Evolutionary conservation across 2,329 filamentous ascomycete species (phyloP), one percentile per base, ranked within the genome.

Genomic region (Cordyceps fumosorosea): DNA sequence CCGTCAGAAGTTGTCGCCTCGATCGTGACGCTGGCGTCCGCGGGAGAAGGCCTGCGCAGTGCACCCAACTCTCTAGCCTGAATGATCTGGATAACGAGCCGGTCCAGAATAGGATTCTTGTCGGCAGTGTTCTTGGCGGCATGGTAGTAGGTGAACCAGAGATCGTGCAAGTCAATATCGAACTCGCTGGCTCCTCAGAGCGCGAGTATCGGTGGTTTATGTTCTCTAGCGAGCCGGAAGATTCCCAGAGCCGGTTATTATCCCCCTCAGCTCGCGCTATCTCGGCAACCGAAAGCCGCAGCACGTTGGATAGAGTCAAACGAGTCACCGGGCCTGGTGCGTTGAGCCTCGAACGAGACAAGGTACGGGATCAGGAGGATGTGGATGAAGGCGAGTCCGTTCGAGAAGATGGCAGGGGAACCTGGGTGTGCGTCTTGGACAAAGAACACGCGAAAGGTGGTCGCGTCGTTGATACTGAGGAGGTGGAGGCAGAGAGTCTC

Each of bases 101-200:
- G 55, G 29, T 57, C 55, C 11, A 57, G 44, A 11, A 48, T 48
- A 8, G 55, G 55, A 11, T 48, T 57, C 5, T 34, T 14, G 5
- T 16, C 42, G 5, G 18, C 8, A 22, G 42, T 34, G 26, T 57
- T 57, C 44, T 24, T 48, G 8, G 55, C 55, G 3, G 55, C 55
- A 20, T 48, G 55, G 44, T 57, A 57, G 29, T 57, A 57, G 29
- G 44, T 57, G 55, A 57, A 57, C 55, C 55, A 48, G 29, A 57
- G 55, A 32, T 57, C 55, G 44, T 57, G 55, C 26, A 57, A 26
- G 55, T 57, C 55, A 48, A 48, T 57, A 42, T 57, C 55, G 16
- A 57, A 20, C 37, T 20, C 55, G 37, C 53, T 22, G 40, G 53
- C 40, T 56, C 29, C 8, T 8, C 40, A 11, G 53, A 45, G 18